Evolutionary conservation across 2,329 filamentous ascomycete genomes (phyloP), one percentile per base, ranked within the genome.

Genomic region (Paecilomyces fulvus): DNA sequence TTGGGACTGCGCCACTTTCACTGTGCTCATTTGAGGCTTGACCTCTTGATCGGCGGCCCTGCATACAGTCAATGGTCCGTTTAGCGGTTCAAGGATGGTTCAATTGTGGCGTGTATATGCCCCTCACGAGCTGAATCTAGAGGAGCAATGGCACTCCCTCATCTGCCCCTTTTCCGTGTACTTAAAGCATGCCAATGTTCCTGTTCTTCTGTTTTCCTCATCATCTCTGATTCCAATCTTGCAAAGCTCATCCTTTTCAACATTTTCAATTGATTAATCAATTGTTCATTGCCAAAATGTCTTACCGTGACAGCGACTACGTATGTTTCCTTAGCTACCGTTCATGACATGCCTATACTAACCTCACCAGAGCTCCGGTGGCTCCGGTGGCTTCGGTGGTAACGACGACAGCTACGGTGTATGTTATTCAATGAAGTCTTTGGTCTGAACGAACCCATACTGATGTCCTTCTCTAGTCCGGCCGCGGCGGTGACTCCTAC

Each of bases 331-430:
- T 54, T 57, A 55, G 52, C 54, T 30, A 51, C 17, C 23, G 53
- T 58, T 54, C 30, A 56, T 23, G 55, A 58, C 17, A 49, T 31
- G 20, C 53, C 31, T 17, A 58, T 54, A 12, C 60, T 62, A 33
- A 61, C 55, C n/a, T 50, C 55, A 54, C 53, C 53, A 60, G 56
- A 51, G 20, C 33, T 50, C 55, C 46, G 54, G 56, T 37, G 49
- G 51, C 21, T 61, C 61, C 52, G 61, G 61, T 28, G 60, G 61
- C 30, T 64, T 60, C 55, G 62, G 60, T 30, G 61, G 54, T 25
- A 53, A n/a, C 3, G 12, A 43, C 54, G 61, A 64, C 51, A 63
- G 55, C 58, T 64, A 62, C 53, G 62, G 63, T 14, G 59, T 59
- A 61, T 14, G 48, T 23, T 3, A 17, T n/a, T 37, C 6, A n/a